Conservation (phyloP, 371 early-diverging fungal species). For the Mortierella sp. region DNA sequence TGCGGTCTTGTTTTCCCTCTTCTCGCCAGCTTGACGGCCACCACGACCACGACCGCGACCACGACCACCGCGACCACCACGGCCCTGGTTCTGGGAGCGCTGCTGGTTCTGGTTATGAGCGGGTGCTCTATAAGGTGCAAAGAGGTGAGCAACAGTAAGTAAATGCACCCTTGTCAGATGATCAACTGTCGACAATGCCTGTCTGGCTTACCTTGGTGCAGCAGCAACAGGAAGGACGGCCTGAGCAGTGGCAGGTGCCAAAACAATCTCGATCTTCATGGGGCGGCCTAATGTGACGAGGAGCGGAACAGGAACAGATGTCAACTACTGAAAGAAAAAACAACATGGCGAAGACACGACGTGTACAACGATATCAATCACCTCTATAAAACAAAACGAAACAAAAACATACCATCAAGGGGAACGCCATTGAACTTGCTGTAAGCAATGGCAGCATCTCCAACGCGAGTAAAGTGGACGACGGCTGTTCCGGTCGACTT, state of each 20-base stretch:
- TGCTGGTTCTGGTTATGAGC: conserved; percentile 18
- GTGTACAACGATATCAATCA: no score
- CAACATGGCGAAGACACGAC: no score
- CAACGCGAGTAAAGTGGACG: conserved; percentile 67
- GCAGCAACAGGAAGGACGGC: conserved; percentile 26
- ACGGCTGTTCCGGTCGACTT: conserved; percentile 78
- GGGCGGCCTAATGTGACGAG: conserved; percentile 56
- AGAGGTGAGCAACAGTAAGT: neutral
- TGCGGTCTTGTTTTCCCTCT: conserved; percentile 60
- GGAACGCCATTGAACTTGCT: conserved; percentile 75
- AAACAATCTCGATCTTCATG: conserved; percentile 81
- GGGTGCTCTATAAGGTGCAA: conserved; percentile 11
- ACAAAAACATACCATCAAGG: conserved; percentile 66
- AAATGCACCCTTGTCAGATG: neutral
- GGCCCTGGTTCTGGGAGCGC: conserved; percentile 36
- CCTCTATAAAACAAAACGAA: no score
- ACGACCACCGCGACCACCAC: conserved; percentile 48
- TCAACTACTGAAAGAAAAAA: neutral
- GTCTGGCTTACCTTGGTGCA: conserved; percentile 27
- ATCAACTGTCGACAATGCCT: neutral
- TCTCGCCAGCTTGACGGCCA: conserved; percentile 45
- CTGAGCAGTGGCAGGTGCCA: conserved; percentile 62
- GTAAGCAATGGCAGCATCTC: conserved; percentile 70
- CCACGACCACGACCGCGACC: conserved; percentile 53
- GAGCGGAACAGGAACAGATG: neutral